phyloP scores from a whole-genome alignment of 305 asterid species.

The Fraxinus baroniana region DNA sequence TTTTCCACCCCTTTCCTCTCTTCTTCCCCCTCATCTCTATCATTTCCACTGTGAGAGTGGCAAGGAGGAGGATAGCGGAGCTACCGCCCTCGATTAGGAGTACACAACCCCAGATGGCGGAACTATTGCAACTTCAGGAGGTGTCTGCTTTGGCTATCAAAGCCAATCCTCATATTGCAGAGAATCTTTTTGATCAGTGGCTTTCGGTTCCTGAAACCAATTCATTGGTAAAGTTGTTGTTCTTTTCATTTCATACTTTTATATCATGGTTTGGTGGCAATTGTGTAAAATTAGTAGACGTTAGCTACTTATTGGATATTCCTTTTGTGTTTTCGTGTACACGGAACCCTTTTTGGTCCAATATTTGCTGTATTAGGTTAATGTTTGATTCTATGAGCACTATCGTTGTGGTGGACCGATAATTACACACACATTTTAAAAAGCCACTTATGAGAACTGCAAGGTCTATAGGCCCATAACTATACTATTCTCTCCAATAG shows the following conservation, averaged over 20 bases:
- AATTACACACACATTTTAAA: too few species aligned
- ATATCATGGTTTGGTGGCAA: background rate
- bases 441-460: slow-evolving; percentile 98
- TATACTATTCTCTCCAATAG: background rate
- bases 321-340: too few species aligned
- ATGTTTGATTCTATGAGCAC: background rate
- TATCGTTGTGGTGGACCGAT: too few species aligned
- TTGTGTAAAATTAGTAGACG: background rate
- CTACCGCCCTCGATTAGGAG: too few species aligned
- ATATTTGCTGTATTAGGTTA: slow-evolving; percentile 4
- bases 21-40: too few species aligned
- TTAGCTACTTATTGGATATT: background rate
- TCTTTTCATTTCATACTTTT: background rate
- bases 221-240: slow-evolving; percentile 51
- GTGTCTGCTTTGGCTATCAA: slow-evolving; percentile 81
- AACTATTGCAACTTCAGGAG: slow-evolving; percentile 81
- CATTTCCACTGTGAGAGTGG: too few species aligned
- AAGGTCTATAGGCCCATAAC: slow-evolving; percentile 50
- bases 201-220: slow-evolving; percentile 75
- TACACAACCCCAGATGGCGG: slow-evolving; percentile 28
- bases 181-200: slow-evolving; percentile 86
- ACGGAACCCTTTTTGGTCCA: background rate
- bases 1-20: too few species aligned
- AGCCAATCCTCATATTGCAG: slow-evolving; percentile 69
- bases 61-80: too few species aligned